A percentile compares a stretch with the other conserved stretches of the same genome.
Evolutionary conservation across 768 basidiomycete species (phyloP).

Genomic region (Lactarius vividus): DNA sequence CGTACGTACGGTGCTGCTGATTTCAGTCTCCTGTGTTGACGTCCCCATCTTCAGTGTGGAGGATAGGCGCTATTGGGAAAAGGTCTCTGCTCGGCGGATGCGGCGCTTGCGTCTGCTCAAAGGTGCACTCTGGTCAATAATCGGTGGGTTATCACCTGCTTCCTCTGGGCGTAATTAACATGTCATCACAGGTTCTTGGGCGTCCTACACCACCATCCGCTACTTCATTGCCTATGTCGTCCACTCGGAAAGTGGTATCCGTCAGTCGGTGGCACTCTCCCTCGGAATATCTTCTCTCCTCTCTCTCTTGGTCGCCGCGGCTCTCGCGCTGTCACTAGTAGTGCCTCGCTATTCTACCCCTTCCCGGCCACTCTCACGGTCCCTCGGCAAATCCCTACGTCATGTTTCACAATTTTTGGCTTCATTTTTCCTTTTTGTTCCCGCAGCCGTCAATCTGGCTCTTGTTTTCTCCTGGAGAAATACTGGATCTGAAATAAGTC

Average conservation of each 20-base stretch:
- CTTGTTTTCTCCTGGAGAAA: constrained; percentile 54
- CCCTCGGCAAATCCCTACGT: constrained; percentile 34
- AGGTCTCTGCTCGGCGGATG: constrained; percentile 34
- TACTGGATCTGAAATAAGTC: constrained; percentile 39
- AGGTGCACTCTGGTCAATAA: constrained; percentile 34
- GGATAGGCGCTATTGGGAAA: constrained; percentile 34
- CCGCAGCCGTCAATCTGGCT: constrained; percentile 54
- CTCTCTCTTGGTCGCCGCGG: constrained; percentile 32
- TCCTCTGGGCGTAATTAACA: background rate
- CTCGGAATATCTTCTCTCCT: constrained; percentile 48
- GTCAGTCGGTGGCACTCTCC: constrained; percentile 45
- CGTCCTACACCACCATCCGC: constrained; percentile 57
- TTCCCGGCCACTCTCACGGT: constrained; percentile 35
- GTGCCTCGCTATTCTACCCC: constrained; percentile 36
- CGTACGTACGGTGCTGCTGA: constrained; percentile 34
- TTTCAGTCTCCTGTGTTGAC: constrained; percentile 33
- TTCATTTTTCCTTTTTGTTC: constrained; percentile 45
- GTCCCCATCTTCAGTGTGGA: constrained; percentile 36
- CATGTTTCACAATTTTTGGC: constrained; percentile 44
- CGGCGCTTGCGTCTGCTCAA: constrained; percentile 36
- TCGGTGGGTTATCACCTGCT: constrained; percentile 35
- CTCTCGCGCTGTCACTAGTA: constrained; percentile 35
- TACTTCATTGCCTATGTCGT: constrained; percentile 60
- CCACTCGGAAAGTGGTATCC: constrained; percentile 38
- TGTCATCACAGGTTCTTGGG: constrained; percentile 51